These are phyloP conservation scores for Bisporella sp. DNA, from an alignment of 2,329 filamentous ascomycete species.

Conservation along the genomic window DNA sequence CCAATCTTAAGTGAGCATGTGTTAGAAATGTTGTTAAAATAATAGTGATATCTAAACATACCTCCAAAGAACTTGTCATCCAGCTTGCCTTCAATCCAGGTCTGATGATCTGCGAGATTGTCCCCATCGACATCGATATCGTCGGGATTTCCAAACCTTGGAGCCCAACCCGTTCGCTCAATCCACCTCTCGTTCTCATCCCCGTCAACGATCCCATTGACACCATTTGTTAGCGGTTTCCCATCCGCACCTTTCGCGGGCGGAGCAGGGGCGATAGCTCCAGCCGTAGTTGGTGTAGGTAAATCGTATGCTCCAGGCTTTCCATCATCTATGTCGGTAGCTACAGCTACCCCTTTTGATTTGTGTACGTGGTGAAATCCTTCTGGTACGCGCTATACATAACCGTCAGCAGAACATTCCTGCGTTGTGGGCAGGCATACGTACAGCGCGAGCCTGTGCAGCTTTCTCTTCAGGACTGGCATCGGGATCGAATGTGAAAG, in stretches of 20 bases:
- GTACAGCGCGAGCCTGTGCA: conserved; percentile 68
- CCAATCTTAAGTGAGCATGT: conserved; percentile 60
- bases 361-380: conserved; percentile 54
- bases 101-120: conserved; percentile 79
- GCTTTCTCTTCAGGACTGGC: conserved; percentile 79
- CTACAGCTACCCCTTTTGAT: conserved; percentile 61
- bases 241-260: conserved; percentile 40
- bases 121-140: conserved; percentile 45
- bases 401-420: conserved; percentile 2
- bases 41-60: conserved; percentile 30
- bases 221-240: conserved; percentile 41
- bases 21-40: too few species aligned
- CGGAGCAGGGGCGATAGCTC: conserved; percentile 47
- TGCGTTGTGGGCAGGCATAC: conserved; percentile 27
- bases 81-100: conserved; percentile 74
- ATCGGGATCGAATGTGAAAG: conserved; percentile 82
- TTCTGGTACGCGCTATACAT: conserved; percentile 52
- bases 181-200: conserved; percentile 49
- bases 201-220: conserved; percentile 34
- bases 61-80: conserved; percentile 88
- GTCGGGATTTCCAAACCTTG: conserved; percentile 68
- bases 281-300: conserved; percentile 65
- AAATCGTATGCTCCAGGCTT: conserved; percentile 66
- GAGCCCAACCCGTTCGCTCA: conserved; percentile 75
- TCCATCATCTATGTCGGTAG: conserved; percentile 73